Evolutionary conservation across 257 asterid genomes (phyloP).

Genomic region (Penstemon eatonii): DNA sequence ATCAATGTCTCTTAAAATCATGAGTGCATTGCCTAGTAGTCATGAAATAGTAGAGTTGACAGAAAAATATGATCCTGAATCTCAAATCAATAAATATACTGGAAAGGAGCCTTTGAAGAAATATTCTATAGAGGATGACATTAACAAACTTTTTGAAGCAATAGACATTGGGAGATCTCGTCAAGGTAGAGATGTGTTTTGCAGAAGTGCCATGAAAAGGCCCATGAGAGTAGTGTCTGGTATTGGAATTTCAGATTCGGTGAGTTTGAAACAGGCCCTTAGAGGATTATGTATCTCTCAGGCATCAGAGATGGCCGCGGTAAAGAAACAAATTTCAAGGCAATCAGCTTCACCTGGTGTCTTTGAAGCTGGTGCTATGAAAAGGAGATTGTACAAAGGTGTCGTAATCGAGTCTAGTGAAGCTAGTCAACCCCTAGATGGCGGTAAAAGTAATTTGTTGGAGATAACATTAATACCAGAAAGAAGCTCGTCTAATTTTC

Average conservation of each 20-base stretch:
- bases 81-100: constrained; percentile 29
- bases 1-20: constrained; percentile 29
- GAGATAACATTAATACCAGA: constrained; percentile 63
- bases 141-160: constrained; percentile 73
- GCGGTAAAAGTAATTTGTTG: constrained; percentile 44
- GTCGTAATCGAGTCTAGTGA: constrained; percentile 41
- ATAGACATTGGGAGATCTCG: constrained; percentile 52
- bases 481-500: constrained; percentile 36
- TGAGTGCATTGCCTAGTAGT: constrained; percentile 38
- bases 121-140: constrained; percentile 55
- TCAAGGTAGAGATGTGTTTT: constrained; percentile 39
- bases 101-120: constrained; percentile 38
- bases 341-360: constrained; percentile 46
- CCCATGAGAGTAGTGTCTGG: constrained; percentile 70
- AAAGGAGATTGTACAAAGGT: constrained; percentile 40
- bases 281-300: constrained; percentile 95
- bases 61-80: constrained; percentile 39
- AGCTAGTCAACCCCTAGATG: constrained; percentile 35
- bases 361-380: constrained; percentile 48
- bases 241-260: constrained; percentile 68
- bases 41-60: constrained; percentile 65
- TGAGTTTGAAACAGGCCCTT: constrained; percentile 85
- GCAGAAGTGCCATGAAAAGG: constrained; percentile 80
- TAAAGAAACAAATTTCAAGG: constrained; percentile 60
- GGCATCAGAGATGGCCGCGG: constrained; percentile 94